phyloP scores from a whole-genome alignment of 2,329 filamentous ascomycete species.

The Colletotrichum echinochloae region DNA sequence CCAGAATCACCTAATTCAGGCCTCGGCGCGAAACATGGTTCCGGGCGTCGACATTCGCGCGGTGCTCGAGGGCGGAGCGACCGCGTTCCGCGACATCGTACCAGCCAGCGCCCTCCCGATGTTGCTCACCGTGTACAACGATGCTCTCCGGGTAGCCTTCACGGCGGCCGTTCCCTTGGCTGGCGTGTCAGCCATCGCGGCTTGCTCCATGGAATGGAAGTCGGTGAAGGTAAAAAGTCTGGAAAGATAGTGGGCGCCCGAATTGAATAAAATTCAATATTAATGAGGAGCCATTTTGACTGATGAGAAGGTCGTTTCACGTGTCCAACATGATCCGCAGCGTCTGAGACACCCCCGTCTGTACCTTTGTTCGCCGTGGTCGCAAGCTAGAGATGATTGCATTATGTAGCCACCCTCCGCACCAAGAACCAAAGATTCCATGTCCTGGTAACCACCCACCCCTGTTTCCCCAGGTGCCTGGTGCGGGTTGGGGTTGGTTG shows the following conservation, averaged over 20 bases:
- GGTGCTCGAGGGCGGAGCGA: constrained; percentile 57
- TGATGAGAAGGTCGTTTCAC: neutral
- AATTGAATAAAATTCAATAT: neutral
- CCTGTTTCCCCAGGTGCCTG: neutral
- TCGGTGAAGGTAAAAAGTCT: constrained; percentile 14
- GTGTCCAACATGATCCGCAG: neutral
- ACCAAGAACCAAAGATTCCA: neutral
- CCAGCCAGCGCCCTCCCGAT: constrained; percentile 57
- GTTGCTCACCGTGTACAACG: constrained; percentile 69
- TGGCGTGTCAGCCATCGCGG: constrained; percentile 24
- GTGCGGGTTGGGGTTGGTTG: too few relatives aligned
- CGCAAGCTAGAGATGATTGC: neutral
- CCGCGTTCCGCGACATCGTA: constrained; percentile 64
- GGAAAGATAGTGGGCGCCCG: neutral
- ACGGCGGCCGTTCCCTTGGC: constrained; percentile 45
- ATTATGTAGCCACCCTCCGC: neutral
- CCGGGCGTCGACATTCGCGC: constrained; percentile 29
- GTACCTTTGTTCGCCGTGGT: neutral
- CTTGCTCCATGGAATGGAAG: constrained; percentile 37
- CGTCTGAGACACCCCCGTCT: neutral
- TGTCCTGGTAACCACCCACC: neutral
- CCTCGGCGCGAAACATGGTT: constrained; percentile 42
- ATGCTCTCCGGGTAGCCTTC: constrained; percentile 69
- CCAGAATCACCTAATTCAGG: constrained; percentile 51
- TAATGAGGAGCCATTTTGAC: neutral